phyloP scores from a whole-genome alignment of 352 stramenopile species.

The Pythium biforme region DNA sequence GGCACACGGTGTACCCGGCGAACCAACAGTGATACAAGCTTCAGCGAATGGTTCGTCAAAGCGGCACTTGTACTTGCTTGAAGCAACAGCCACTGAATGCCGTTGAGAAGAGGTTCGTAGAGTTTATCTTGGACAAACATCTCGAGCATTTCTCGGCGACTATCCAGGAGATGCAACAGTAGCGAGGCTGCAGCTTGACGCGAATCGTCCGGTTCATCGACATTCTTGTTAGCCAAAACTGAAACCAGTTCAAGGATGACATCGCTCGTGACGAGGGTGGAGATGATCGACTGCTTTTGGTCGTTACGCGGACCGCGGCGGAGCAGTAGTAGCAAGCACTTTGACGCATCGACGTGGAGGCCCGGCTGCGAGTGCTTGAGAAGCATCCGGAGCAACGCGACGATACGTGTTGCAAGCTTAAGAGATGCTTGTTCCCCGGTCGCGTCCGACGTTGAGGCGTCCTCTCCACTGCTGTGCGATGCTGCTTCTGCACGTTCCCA shows the following conservation, averaged over 20 bases:
- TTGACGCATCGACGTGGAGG: conserved; percentile 64
- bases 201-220: conserved; percentile 67
- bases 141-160: conserved; percentile 44
- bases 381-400: conserved; percentile 43
- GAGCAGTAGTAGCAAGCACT: conserved; percentile 67
- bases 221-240: conserved; percentile 42
- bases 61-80: conserved; percentile 30
- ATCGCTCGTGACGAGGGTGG: conserved; percentile 41
- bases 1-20: conserved; percentile 43
- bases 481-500: conserved; percentile 28
- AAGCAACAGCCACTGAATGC: conserved; percentile 24
- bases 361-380: conserved; percentile 56
- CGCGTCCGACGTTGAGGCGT: background rate
- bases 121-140: conserved; percentile 59
- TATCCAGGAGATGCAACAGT: conserved; percentile 70
- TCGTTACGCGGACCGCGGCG: conserved; percentile 39
- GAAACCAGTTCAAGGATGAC: conserved; percentile 55
- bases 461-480: background rate
- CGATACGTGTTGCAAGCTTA: conserved; percentile 41
- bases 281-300: conserved; percentile 30
- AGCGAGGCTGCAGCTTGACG: conserved; percentile 61
- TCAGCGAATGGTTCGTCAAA: conserved; percentile 45
- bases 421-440: conserved; percentile 12
- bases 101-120: conserved; percentile 57
- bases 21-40: conserved; percentile 52